These are phyloP conservation scores for Colletotrichum endophyticum DNA, from an alignment of 2,329 filamentous ascomycete genomes.

Conservation along the genomic window DNA sequence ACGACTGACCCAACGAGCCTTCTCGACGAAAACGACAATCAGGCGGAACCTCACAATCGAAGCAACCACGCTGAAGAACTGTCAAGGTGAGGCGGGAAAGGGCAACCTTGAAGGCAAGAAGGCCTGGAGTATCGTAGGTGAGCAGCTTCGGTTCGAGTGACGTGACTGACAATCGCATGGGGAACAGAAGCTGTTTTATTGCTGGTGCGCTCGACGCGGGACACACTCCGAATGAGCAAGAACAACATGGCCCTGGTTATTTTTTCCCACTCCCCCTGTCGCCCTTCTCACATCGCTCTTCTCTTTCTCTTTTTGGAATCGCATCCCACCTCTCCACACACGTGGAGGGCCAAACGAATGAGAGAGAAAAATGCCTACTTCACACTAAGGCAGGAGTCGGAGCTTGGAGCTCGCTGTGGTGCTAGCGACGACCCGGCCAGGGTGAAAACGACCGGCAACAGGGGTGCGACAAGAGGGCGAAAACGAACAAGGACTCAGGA, in stretches of 20 bases:
- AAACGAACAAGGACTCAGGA: background rate
- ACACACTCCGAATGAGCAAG: background rate
- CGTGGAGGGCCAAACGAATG: slow-evolving; percentile 15
- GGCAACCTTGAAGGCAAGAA: background rate
- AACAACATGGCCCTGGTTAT: slow-evolving; percentile 1
- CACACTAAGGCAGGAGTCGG: background rate
- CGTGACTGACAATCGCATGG: background rate
- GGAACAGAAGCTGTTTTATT: slow-evolving; percentile 10
- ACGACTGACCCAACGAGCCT: background rate
- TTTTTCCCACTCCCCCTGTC: slow-evolving; percentile 8
- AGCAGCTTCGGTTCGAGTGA: slow-evolving; percentile 4
- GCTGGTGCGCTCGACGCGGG: slow-evolving; percentile 2
- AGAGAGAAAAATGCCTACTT: background rate
- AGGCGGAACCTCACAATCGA: background rate
- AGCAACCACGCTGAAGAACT: background rate
- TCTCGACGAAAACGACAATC: background rate
- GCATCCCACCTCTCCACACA: slow-evolving; percentile 18
- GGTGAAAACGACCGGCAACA: slow-evolving; percentile 14
- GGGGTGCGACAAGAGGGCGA: slow-evolving; percentile 4
- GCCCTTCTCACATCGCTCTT: background rate
- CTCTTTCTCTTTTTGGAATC: slow-evolving; percentile 16
- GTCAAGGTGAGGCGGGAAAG: background rate
- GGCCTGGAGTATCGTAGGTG: slow-evolving; percentile 2
- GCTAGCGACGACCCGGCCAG: slow-evolving; percentile 9
- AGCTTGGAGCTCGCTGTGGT: slow-evolving; percentile 16